These are phyloP conservation scores for Neonectria hederae DNA, from an alignment of 2,329 filamentous ascomycete species.

Conservation along the genomic window DNA sequence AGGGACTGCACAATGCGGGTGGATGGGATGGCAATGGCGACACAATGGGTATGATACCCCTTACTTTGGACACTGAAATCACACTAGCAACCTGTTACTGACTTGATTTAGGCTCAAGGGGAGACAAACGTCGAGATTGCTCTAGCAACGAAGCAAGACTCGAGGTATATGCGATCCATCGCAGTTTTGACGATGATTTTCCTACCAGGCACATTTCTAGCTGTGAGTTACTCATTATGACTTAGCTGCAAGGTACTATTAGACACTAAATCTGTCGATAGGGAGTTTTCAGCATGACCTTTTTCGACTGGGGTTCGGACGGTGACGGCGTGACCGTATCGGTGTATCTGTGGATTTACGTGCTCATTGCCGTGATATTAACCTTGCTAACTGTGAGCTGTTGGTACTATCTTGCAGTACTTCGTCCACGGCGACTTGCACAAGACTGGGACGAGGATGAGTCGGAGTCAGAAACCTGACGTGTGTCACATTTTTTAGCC, in stretches of 20 bases:
- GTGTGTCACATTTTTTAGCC: too few relatives aligned
- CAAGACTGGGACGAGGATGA: not conserved
- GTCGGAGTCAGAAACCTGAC: too few relatives aligned
- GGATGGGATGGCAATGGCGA: constrained; percentile 18
- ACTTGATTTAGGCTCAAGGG: constrained; percentile 17
- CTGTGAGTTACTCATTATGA: constrained; percentile 1
- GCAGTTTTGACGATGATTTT: constrained; percentile 20
- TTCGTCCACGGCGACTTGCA: not conserved
- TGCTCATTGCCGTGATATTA: not conserved
- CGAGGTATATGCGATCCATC: constrained; percentile 17
- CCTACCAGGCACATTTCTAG: constrained; percentile 17
- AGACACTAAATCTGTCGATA: not conserved
- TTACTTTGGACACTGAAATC: too few relatives aligned
- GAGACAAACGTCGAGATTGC: constrained; percentile 20
- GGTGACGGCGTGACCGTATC: not conserved
- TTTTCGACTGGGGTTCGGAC: constrained; percentile 1
- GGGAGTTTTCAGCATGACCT: constrained; percentile 4
- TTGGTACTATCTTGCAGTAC: not conserved
- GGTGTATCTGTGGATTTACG: constrained; percentile 2
- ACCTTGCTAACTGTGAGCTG: not conserved
- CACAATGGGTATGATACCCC: constrained; percentile 20
- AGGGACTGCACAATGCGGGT: constrained; percentile 22
- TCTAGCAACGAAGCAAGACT: constrained; percentile 6
- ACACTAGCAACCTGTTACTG: too few relatives aligned
- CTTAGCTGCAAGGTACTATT: not conserved